A percentile compares a stretch with the other conserved stretches of the same genome.
phyloP scores from a whole-genome alignment of 352 stramenopile genomes.

The Pythium aphanidermatum region DNA sequence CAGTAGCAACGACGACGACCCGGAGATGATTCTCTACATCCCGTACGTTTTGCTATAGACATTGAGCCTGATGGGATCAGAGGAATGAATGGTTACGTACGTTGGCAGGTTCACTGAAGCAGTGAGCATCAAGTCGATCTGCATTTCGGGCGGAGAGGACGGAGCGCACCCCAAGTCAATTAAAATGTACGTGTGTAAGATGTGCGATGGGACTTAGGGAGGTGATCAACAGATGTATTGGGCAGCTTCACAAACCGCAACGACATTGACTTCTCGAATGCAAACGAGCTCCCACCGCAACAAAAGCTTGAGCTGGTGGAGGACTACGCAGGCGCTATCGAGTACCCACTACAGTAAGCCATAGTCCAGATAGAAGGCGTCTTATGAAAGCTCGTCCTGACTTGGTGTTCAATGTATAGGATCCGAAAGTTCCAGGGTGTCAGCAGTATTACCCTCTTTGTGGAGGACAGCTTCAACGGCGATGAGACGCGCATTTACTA shows the following conservation, averaged over 20 bases:
- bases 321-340: constrained; percentile 48
- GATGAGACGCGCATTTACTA: constrained; percentile 80
- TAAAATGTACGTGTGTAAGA: constrained; percentile 68
- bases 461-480: constrained; percentile 67
- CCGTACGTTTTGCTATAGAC: constrained; percentile 24
- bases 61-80: neutral
- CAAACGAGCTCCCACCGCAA: constrained; percentile 60
- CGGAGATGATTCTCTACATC: constrained; percentile 81
- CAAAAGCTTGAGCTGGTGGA: constrained; percentile 77
- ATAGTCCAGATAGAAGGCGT: no score
- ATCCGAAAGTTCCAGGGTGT: constrained; percentile 85
- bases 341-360: constrained; percentile 76
- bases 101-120: constrained; percentile 68
- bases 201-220: no score
- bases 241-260: constrained; percentile 54
- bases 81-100: neutral
- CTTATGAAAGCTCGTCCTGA: no score
- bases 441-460: constrained; percentile 73
- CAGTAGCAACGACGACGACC: constrained; percentile 74
- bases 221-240: no score
- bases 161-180: constrained; percentile 74
- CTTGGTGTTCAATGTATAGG: constrained; percentile 29
- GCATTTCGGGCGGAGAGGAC: constrained; percentile 72
- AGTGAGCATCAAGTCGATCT: constrained; percentile 87
- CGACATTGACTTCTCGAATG: constrained; percentile 85